phyloP scores from a whole-genome alignment of 2,329 filamentous ascomycete species.

The Lojkania enalia region DNA sequence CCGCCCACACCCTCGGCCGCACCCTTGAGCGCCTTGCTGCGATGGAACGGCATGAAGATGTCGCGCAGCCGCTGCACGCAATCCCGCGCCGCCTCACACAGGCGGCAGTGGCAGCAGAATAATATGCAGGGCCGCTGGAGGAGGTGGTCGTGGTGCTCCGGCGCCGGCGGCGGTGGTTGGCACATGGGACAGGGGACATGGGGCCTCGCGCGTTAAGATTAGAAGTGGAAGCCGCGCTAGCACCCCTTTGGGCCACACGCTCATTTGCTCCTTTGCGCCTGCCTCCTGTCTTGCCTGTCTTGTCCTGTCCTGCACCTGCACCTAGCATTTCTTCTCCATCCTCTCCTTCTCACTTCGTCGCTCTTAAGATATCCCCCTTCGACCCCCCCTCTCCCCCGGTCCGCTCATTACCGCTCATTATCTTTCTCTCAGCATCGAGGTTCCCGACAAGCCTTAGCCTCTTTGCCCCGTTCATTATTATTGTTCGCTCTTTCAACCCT shows the following conservation, averaged over 20 bases:
- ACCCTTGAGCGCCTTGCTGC: neutral
- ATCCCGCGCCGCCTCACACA: slow-evolving; percentile 28
- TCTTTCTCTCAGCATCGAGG: slow-evolving; percentile 38
- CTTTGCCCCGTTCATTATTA: slow-evolving; percentile 44
- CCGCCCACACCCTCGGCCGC: neutral
- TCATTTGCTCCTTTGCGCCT: slow-evolving; percentile 42
- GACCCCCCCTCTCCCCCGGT: slow-evolving; percentile 36
- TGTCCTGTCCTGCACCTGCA: slow-evolving; percentile 30
- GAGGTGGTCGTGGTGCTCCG: slow-evolving; percentile 3
- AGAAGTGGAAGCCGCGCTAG: neutral
- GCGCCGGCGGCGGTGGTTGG: slow-evolving; percentile 2
- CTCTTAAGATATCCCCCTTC: too few relatives aligned
- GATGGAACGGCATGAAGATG: slow-evolving; percentile 4
- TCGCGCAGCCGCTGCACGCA: slow-evolving; percentile 18
- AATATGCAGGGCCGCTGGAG: slow-evolving; percentile 22
- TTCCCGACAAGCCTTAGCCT: slow-evolving; percentile 33
- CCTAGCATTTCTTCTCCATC: too few relatives aligned
- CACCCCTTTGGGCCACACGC: slow-evolving; percentile 6
- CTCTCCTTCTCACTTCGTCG: slow-evolving; percentile 29
- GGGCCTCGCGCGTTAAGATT: neutral
- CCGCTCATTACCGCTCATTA: slow-evolving; percentile 39
- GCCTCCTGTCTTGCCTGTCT: slow-evolving; percentile 40
- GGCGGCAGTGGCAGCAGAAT: slow-evolving; percentile 12
- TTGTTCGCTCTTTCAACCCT: slow-evolving; percentile 44
- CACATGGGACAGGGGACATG: neutral